phyloP scores from a whole-genome alignment of 2,329 filamentous ascomycete species.

The Trichoderma gracile region DNA sequence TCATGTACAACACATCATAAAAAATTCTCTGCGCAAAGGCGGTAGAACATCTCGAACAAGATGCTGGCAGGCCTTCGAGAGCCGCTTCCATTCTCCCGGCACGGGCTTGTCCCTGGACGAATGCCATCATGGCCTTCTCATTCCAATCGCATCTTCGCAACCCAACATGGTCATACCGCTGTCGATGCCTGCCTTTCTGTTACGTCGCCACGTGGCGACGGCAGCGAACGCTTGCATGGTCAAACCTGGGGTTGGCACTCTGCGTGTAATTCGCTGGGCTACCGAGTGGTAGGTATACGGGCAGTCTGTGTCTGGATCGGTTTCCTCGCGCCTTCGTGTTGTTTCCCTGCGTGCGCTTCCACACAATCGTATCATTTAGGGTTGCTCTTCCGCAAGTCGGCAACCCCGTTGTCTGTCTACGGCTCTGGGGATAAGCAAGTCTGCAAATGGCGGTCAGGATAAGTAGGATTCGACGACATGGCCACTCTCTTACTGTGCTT shows the following conservation, averaged over 20 bases:
- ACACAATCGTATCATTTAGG: background rate
- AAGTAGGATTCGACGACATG: background rate
- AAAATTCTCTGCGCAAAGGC: conserved; percentile 19
- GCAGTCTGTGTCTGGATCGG: background rate
- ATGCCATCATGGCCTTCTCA: background rate
- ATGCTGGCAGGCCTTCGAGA: conserved; percentile 11
- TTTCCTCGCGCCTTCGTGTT: background rate
- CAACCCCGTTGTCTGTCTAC: conserved; percentile 1
- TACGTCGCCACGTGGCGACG: conserved; percentile 26
- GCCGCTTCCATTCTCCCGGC: conserved; percentile 19
- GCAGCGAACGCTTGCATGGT: conserved; percentile 17
- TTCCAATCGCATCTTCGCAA: conserved; percentile 17
- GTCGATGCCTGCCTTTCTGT: conserved; percentile 17
- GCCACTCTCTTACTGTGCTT: background rate
- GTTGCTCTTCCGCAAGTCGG: background rate
- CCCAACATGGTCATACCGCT: conserved; percentile 21
- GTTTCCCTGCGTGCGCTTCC: background rate
- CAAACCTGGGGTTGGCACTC: conserved; percentile 22
- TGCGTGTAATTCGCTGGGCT: conserved; percentile 18
- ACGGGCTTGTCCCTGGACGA: conserved; percentile 7
- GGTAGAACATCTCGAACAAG: background rate
- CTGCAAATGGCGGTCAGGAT: conserved; percentile 19
- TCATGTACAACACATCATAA: conserved; percentile 27
- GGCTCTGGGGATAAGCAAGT: conserved; percentile 3
- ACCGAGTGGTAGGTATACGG: background rate